phyloP scores from a whole-genome alignment of 2,329 filamentous ascomycete species.

The Colletotrichum salicis region DNA sequence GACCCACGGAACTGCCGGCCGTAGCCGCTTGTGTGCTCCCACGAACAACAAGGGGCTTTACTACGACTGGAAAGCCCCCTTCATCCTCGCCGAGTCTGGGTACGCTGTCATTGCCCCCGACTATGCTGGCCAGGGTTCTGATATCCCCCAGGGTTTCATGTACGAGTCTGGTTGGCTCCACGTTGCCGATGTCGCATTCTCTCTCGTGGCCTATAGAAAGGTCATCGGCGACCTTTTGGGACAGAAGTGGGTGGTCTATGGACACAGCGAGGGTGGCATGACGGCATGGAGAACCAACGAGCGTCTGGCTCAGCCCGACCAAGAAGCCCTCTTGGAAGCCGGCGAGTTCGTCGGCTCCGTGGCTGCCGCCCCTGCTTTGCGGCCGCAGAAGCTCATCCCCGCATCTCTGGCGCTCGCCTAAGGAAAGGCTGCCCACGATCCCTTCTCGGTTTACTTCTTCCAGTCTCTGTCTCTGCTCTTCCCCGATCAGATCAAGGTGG shows the following conservation, averaged over 20 bases:
- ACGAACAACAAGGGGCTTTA: constrained; percentile 39
- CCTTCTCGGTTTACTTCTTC: constrained; percentile 36
- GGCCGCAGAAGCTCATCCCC: constrained; percentile 30
- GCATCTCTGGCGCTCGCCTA: constrained; percentile 19
- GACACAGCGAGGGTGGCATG: constrained; percentile 41
- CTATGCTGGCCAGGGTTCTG: constrained; percentile 29
- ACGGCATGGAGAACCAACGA: constrained; percentile 41
- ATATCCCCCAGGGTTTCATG: constrained; percentile 38
- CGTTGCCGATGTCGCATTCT: constrained; percentile 36
- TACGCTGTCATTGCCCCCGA: constrained; percentile 32
- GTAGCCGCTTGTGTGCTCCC: constrained; percentile 37
- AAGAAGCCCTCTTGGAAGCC: constrained; percentile 10
- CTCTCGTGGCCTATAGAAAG: constrained; percentile 35
- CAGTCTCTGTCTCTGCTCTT: constrained; percentile 34
- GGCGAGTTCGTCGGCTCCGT: constrained; percentile 33
- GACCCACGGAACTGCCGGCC: constrained; percentile 41
- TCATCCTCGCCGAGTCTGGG: constrained; percentile 31
- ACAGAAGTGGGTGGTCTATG: constrained; percentile 38
- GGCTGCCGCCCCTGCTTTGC: constrained; percentile 32
- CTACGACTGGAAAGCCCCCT: constrained; percentile 39
- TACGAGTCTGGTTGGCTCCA: constrained; percentile 38
- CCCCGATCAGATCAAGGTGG: constrained; percentile 25
- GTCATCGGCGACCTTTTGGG: constrained; percentile 26
- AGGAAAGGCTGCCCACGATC: constrained; percentile 24
- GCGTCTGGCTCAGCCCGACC: constrained; percentile 35